These are phyloP conservation scores for Fomitopsis betulina DNA, from an alignment of 1,284 basidiomycete species.

Conservation along the genomic window DNA sequence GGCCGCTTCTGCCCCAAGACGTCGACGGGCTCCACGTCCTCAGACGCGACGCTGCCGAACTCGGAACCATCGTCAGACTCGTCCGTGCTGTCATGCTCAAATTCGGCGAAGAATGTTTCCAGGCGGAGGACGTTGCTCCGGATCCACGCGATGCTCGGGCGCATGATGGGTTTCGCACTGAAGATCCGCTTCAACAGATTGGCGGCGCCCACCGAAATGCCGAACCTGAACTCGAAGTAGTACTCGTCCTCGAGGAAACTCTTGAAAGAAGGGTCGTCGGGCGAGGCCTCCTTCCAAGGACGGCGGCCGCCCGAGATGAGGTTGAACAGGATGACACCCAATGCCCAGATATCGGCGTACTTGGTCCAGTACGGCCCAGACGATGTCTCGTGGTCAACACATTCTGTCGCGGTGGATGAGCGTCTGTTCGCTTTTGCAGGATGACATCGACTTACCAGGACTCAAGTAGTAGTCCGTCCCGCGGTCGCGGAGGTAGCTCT, in stretches of 20 bases:
- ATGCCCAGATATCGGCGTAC: constrained; percentile 87
- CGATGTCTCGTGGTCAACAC: constrained; percentile 17
- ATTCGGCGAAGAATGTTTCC: no score
- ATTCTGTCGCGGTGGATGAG: constrained; percentile 18
- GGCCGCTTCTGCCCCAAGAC: no score
- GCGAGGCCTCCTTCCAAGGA: constrained; percentile 80
- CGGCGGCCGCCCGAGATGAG: constrained; percentile 76
- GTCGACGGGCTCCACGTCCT: no score
- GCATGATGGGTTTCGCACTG: no score
- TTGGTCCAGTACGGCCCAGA: constrained; percentile 57
- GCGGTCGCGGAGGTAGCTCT: constrained; percentile 45
- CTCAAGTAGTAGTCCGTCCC: constrained; percentile 56
- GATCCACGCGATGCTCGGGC: no score
- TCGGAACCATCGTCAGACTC: no score
- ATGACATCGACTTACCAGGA: constrained; percentile 36
- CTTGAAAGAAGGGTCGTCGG: constrained; percentile 69
- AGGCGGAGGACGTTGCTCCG: no score
- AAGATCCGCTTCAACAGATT: no score
- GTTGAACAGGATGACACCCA: constrained; percentile 53
- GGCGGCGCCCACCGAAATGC: constrained; percentile 60
- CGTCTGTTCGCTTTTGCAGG: not conserved
- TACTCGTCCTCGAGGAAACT: constrained; percentile 49
- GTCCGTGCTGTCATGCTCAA: no score
- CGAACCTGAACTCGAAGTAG: constrained; percentile 68
- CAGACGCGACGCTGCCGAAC: no score